Evolutionary conservation across 1,139 yeast genomes (phyloP), one percentile per base, ranked within the genome.

Genomic region (Yamadazyma oceani): DNA sequence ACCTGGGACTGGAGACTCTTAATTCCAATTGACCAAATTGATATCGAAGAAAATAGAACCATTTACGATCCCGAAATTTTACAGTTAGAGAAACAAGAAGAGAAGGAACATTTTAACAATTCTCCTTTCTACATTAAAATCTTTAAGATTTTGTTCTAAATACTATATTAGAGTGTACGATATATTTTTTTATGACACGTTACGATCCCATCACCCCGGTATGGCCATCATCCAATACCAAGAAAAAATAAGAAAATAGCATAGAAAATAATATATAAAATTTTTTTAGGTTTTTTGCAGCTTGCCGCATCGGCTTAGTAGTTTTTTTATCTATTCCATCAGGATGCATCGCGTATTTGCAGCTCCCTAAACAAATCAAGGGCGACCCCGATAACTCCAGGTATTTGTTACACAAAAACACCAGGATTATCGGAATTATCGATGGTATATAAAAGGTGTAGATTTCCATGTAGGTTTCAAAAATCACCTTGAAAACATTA

Each of bases 51-150:
- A 22, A 70, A 73, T 36, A 60, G 74, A 54, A 60, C 66, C 43
- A 63, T 66, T 37, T 57, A 65, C 48, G 75, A 69, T 50, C 53
- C 62, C 44, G 75, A 69, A 41, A 54, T 67, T 39, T 54, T 67
- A 45, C 64, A 58, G 49, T 67, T 67, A 45, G 73, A 69, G 44
- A 54, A 61, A 34, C 66, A 66, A 27, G 75, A 69, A 51, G 71
- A 68, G 46, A 58, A 51, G 47, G 70, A 66, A 9, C 48, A 54
- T 37, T 50, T 62, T 34, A 64, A 62, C 10, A 41, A 57, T 31
- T 60, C 55, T 41, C 68, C 72, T 17, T 53, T 60, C 39, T 54
- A 40, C 21, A 32, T 26, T 5, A 45, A 39, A 26, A 34, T 34
- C 5, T 4, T 38, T 8, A 28, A 26, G 6, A 5, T 30, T 6